These are phyloP conservation scores for Domatiomyces globalis DNA, from an alignment of 2,329 filamentous ascomycete genomes.

Conservation along the genomic window DNA sequence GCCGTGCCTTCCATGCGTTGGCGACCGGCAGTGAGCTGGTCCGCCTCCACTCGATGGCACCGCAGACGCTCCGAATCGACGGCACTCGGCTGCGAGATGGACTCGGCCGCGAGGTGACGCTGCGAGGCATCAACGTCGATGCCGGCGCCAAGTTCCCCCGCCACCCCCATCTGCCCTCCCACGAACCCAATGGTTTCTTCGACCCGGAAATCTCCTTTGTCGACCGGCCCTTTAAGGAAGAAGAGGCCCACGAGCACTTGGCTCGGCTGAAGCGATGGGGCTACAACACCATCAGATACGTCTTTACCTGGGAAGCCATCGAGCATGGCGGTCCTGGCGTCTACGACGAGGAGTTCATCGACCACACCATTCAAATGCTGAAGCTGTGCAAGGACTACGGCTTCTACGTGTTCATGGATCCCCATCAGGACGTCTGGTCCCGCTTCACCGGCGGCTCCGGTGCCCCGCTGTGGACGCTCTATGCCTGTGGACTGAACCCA, in stretches of 20 bases:
- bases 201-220: conserved; percentile 83
- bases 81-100: conserved; percentile 71
- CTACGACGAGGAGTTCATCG: conserved; percentile 89
- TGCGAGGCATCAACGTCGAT: conserved; percentile 88
- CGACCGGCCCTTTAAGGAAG: conserved; percentile 64
- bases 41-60: conserved; percentile 43
- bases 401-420: conserved; percentile 97
- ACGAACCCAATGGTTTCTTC: conserved; percentile 67
- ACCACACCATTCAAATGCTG: conserved; percentile 75
- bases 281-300: conserved; percentile 90
- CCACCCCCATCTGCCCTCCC: conserved; percentile 65
- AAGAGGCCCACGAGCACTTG: conserved; percentile 78
- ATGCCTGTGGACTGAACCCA: conserved; percentile 84
- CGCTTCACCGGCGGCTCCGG: conserved; percentile 87
- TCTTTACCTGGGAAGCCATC: conserved; percentile 99
- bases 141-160: conserved; percentile 83
- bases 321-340: conserved; percentile 78
- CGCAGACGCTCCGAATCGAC: conserved; percentile 68
- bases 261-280: conserved; percentile 72
- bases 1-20: conserved; percentile 1
- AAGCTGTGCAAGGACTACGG: conserved; percentile 76
- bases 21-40: neutral
- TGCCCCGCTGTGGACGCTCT: conserved; percentile 93
- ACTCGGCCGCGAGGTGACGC: conserved; percentile 67
- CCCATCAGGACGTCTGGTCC: conserved; percentile 99